Percentiles rank a stretch among this genome's conserved stretches.
Conservation (phyloP, 73 alveolate species). For the Paramecium primaurelia region DNA sequence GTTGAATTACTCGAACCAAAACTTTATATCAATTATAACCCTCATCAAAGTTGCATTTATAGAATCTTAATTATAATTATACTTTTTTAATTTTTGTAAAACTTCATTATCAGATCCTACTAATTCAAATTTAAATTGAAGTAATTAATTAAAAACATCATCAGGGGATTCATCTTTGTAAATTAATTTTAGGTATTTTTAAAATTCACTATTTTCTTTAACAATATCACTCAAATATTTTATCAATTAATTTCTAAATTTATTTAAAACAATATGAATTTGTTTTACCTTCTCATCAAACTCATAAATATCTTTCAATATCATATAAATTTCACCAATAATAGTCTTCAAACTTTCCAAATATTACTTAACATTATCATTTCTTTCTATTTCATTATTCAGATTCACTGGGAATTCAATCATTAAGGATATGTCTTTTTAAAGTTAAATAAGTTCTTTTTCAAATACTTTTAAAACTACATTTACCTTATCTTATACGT, state of each 20-base stretch:
- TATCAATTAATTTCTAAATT: neutral
- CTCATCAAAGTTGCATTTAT: neutral
- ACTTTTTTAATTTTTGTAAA: neutral
- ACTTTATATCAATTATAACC: neutral
- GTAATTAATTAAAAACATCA: neutral
- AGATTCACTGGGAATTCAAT: neutral
- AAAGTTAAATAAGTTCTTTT: neutral
- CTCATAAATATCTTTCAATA: too few relatives aligned
- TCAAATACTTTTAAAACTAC: neutral
- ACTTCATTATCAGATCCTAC: neutral
- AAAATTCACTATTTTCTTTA: neutral
- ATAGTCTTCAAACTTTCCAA: neutral
- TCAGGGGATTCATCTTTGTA: neutral
- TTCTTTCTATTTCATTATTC: neutral
- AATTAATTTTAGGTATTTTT: neutral
- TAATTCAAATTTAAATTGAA: neutral
- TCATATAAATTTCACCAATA: neutral
- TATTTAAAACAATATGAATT: too few relatives aligned
- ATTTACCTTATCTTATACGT: neutral
- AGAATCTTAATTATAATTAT: neutral
- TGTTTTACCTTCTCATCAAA: neutral
- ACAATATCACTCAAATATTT: neutral
- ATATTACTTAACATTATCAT: neutral
- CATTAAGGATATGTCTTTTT: neutral
- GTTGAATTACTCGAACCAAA: neutral